These are phyloP conservation scores for Hypoxylon sp. DNA, from an alignment of 2,329 filamentous ascomycete genomes.

Conservation along the genomic window DNA sequence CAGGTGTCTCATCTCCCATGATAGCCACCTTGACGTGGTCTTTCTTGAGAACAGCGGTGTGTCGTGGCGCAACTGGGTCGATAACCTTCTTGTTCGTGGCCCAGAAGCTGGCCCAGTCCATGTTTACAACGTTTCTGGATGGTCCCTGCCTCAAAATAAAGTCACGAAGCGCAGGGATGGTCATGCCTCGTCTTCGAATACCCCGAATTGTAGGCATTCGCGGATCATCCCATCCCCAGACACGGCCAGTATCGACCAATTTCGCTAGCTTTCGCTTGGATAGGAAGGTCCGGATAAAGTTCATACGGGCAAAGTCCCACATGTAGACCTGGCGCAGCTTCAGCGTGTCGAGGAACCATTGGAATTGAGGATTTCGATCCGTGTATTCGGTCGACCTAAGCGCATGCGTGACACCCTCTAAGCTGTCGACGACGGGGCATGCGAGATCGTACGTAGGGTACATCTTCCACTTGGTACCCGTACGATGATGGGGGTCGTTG, in stretches of 20 bases:
- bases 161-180: constrained; percentile 81
- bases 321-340: constrained; percentile 82
- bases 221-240: constrained; percentile 89
- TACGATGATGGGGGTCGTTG: constrained; percentile 78
- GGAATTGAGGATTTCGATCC: constrained; percentile 87
- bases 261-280: constrained; percentile 90
- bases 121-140: constrained; percentile 84
- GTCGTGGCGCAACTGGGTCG: constrained; percentile 79
- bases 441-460: constrained; percentile 92
- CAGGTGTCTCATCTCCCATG: constrained; percentile 75
- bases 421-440: constrained; percentile 82
- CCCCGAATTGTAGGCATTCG: constrained; percentile 88
- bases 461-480: constrained; percentile 83
- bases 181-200: constrained; percentile 82
- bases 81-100: constrained; percentile 84
- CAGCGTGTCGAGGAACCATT: constrained; percentile 84
- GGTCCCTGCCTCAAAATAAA: constrained; percentile 89
- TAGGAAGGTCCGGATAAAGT: constrained; percentile 85
- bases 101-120: constrained; percentile 85
- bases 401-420: constrained; percentile 87
- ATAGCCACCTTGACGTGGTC: constrained; percentile 79
- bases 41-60: constrained; percentile 79
- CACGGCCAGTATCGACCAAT: constrained; percentile 80
- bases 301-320: constrained; percentile 88
- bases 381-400: constrained; percentile 89